Conservation (phyloP, 257 asterid species). For the Craterostigma plantagineum region DNA sequence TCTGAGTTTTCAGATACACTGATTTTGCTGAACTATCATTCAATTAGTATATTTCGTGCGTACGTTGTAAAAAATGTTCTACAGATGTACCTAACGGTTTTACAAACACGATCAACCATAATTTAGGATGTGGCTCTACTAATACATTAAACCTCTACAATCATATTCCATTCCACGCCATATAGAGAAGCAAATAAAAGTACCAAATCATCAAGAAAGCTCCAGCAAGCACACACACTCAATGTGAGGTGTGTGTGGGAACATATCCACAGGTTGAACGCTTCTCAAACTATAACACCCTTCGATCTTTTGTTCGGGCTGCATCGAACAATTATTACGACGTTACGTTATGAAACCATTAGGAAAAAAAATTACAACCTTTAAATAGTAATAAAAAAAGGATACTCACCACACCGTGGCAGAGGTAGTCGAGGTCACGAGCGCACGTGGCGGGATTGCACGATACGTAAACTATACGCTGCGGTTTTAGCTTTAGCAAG, state of each 20-base stretch:
- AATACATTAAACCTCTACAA: no score
- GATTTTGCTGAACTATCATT: no score
- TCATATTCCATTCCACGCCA: no score
- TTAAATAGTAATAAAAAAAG: neutral
- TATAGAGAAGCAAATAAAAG: no score
- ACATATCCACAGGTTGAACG: constrained; percentile 93
- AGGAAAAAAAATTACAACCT: neutral
- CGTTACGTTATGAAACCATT: neutral
- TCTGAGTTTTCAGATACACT: no score
- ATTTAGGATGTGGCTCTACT: no score
- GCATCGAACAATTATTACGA: constrained; percentile 24
- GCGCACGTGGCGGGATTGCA: constrained; percentile 98
- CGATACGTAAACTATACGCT: constrained; percentile 63
- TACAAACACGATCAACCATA: no score
- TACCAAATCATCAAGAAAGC: constrained; percentile 16
- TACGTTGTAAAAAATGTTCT: no score
- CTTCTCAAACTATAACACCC: constrained; percentile 67
- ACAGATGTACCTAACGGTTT: no score
- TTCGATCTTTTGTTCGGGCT: constrained; percentile 49
- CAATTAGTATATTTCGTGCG: no score
- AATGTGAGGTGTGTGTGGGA: constrained; percentile 96
- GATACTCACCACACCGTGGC: constrained; percentile 70
- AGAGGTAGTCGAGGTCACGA: constrained; percentile 93
- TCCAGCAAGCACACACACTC: constrained; percentile 93
- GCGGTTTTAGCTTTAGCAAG: constrained; percentile 54